Percentiles rank a stretch among this genome's conserved stretches.
phyloP scores from a whole-genome alignment of 345 rosid species.

The Acer negundo region DNA sequence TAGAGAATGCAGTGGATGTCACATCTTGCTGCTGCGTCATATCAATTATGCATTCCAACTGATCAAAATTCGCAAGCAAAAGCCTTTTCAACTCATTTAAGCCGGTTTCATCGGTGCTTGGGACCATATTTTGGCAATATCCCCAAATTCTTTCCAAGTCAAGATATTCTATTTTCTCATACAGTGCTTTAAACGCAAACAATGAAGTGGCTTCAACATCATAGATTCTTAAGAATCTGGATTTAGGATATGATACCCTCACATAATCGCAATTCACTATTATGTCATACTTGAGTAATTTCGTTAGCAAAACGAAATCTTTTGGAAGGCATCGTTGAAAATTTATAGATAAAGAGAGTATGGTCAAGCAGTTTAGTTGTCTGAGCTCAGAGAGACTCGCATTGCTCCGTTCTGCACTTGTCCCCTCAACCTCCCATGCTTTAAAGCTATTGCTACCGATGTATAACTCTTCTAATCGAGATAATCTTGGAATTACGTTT shows the following conservation, averaged over 20 bases:
- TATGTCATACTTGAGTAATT: not conserved
- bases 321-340: not conserved
- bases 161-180: not conserved
- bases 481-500: not conserved
- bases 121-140: not conserved
- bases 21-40: not conserved
- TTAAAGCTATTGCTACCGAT: not conserved
- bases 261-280: not conserved
- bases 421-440: not conserved
- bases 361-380: not conserved
- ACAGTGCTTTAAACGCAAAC: not conserved
- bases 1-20: constrained; percentile 16
- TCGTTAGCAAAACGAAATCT: not conserved
- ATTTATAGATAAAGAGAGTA: too few species aligned
- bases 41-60: constrained; percentile 14
- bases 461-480: not conserved
- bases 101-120: not conserved
- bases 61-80: not conserved
- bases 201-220: not conserved
- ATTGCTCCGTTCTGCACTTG: not conserved
- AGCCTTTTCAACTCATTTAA: constrained; percentile 7
- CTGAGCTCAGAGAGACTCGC: not conserved
- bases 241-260: too few species aligned
- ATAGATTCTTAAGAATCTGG: too few species aligned
- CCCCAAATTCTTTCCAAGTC: not conserved